Base-by-base conservation (phyloP, 78 protist genomes). In the Anaeramoeba flamelloides region DNA sequence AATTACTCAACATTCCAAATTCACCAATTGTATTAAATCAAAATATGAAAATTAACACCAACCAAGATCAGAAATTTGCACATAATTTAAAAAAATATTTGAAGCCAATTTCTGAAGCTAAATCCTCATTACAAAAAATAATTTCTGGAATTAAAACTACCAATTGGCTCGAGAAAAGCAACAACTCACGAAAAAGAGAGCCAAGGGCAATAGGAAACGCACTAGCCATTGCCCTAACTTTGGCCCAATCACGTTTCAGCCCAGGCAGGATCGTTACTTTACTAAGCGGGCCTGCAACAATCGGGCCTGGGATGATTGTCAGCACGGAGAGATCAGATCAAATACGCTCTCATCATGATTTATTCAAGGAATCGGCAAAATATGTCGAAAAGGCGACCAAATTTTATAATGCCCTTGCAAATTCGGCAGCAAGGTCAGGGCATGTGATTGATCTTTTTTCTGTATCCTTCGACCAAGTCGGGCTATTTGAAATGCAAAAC, bases 81-180 rank as follows among this genome's bases (percentile, higher is more conserved):
- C 8, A 53, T 53, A 8, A 53, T 26, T 8, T 53, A 53, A n/a
- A n/a, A n/a, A n/a, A n/a, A n/a, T n/a, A n/a, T n/a, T 32, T 95
- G 3, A 88, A 86, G 39, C 95, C 94, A 3, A 36, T 91, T 40
- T 0, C 77, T 17, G 94, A 93, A 77, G 86, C 90, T n/a, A 97
- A 94, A 64, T 78, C 85, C 69, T 34, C 86, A 26, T 80, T 95
- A 3, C 87, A 93, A 0, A 26, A 87, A 4, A 89, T 93, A 75
- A 3, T 96, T 32, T 95, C 91, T 38, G 96, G 88, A 38, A 86
- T 94, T 64, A 85, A 85, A 88, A 79, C 41, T 12, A 98, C 94
- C 77, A 93, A 95, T 36, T 93, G 95, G 89, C n/a, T n/a, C n/a
- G n/a, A n/a, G n/a, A 94, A 95, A n/a, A 91, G 92, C n/a, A 33